These are phyloP conservation scores for Fusarium abutilonis DNA, from an alignment of 2,329 filamentous ascomycete species.

Conservation along the genomic window DNA sequence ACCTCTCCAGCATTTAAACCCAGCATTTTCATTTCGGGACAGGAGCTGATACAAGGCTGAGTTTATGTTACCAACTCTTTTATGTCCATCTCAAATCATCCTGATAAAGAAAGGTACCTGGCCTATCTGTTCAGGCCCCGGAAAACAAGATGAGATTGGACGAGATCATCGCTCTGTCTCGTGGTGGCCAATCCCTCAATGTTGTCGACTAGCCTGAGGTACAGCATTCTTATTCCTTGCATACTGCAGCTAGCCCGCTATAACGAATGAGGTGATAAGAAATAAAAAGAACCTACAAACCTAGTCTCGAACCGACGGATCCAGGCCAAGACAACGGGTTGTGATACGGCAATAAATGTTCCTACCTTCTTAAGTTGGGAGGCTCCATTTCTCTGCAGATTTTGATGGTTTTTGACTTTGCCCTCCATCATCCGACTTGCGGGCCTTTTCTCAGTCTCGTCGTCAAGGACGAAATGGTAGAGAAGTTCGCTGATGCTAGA, in stretches of 20 bases:
- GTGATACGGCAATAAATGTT: constrained; percentile 7
- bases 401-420: constrained; percentile 22
- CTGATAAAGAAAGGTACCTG: constrained; percentile 7
- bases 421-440: constrained; percentile 29
- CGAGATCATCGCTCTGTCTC: constrained; percentile 13
- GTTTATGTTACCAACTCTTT: constrained; percentile 29
- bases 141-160: constrained; percentile 31
- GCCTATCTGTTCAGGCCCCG: constrained; percentile 15
- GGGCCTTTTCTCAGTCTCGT: constrained; percentile 30
- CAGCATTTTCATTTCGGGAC: constrained; percentile 1
- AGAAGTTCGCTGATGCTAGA: constrained; percentile 29
- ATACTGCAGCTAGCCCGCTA: constrained; percentile 35
- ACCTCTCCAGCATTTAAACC: constrained; percentile 17
- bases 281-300: constrained; percentile 17
- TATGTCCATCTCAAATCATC: constrained; percentile 18
- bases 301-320: constrained; percentile 13
- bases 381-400: constrained; percentile 39
- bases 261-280: constrained; percentile 26
- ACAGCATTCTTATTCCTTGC: constrained; percentile 39
- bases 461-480: constrained; percentile 21
- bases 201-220: constrained; percentile 22
- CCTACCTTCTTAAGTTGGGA: constrained; percentile 10
- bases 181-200: constrained; percentile 37
- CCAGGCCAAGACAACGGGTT: constrained; percentile 19
- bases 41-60: constrained; percentile 30